A percentile compares a stretch with the other conserved stretches of the same genome.
Conservation (phyloP, 1,284 basidiomycete genomes). For the Cutaneotrichosporon mucoides region DNA sequence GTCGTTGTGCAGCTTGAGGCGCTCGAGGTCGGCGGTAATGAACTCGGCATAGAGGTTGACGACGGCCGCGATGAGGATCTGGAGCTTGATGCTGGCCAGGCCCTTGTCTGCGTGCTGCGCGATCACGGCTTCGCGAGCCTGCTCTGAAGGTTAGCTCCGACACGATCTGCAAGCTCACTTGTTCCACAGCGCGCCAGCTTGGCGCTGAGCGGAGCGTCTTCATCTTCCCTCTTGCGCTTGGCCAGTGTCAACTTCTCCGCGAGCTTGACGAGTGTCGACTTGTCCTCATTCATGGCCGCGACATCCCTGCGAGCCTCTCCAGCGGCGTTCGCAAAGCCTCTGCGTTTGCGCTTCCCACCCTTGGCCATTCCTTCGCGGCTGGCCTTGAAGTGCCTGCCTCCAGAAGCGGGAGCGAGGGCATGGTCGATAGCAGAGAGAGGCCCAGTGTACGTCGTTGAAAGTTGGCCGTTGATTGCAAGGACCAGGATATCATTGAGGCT, state of each 20-base stretch:
- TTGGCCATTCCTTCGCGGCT: neutral
- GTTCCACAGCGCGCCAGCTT: conserved; percentile 16
- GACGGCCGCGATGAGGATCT: conserved; percentile 61
- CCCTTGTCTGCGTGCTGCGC: conserved; percentile 49
- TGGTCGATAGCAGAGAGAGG: conserved; percentile 21
- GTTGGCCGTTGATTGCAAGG: conserved; percentile 30
- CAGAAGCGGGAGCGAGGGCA: conserved; percentile 17
- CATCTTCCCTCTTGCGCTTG: neutral
- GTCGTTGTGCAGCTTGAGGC: conserved; percentile 37
- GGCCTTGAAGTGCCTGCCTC: neutral
- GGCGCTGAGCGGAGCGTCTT: neutral
- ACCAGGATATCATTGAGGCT: conserved; percentile 30
- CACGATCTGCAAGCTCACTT: conserved; percentile 12
- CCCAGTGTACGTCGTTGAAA: conserved; percentile 12
- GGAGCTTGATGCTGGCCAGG: conserved; percentile 54
- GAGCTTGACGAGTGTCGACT: too few species aligned
- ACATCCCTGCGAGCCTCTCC: neutral
- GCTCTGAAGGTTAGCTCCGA: conserved; percentile 10
- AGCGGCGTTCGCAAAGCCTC: neutral
- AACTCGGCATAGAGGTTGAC: conserved; percentile 59
- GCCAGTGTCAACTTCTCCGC: too few species aligned
- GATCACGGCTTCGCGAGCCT: conserved; percentile 35
- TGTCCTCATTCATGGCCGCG: neutral
- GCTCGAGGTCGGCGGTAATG: conserved; percentile 53
- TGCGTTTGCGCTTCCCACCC: conserved; percentile 8